Percentiles rank a stretch among this genome's conserved stretches.
These are phyloP conservation scores for Cercospora zeina DNA, from an alignment of 2,329 filamentous ascomycete genomes.

Conservation along the genomic window DNA sequence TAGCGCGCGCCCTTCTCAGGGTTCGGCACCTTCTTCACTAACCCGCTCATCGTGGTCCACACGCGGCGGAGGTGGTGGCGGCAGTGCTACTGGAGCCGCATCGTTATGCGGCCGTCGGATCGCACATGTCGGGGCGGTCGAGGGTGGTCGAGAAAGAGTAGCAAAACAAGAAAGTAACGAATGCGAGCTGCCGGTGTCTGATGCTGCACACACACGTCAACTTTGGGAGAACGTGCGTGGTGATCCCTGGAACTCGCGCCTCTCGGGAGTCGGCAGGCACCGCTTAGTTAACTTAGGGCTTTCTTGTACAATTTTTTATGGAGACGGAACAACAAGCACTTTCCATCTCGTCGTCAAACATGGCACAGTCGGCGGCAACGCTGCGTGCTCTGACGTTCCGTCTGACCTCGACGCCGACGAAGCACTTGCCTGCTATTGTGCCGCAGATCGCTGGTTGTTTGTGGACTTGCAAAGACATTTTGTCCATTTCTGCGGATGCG, in stretches of 20 bases:
- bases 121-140: background rate
- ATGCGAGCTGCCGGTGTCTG: background rate
- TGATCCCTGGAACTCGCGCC: constrained; percentile 3
- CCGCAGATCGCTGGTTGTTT: constrained; percentile 64
- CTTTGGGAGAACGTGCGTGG: constrained; percentile 13
- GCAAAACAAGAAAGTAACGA: background rate
- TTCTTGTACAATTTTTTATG: constrained; percentile 3
- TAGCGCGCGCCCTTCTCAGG: constrained; percentile 74
- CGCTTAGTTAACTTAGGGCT: background rate
- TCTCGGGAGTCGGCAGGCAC: constrained; percentile 9
- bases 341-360: background rate
- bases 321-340: background rate
- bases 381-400: constrained; percentile 66
- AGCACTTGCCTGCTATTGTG: constrained; percentile 71
- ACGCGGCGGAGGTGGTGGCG: constrained; percentile 13
- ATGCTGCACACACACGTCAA: constrained; percentile 15
- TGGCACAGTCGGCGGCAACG: constrained; percentile 38
- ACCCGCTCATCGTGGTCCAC: constrained; percentile 32
- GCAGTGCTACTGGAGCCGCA: constrained; percentile 27
- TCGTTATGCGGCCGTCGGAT: constrained; percentile 7
- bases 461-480: constrained; percentile 56
- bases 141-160: background rate
- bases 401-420: constrained; percentile 68
- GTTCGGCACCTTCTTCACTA: constrained; percentile 29
- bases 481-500: constrained; percentile 62